phyloP scores from a whole-genome alignment of 495 filamentous ascomycete species.

The Podospora conica region DNA sequence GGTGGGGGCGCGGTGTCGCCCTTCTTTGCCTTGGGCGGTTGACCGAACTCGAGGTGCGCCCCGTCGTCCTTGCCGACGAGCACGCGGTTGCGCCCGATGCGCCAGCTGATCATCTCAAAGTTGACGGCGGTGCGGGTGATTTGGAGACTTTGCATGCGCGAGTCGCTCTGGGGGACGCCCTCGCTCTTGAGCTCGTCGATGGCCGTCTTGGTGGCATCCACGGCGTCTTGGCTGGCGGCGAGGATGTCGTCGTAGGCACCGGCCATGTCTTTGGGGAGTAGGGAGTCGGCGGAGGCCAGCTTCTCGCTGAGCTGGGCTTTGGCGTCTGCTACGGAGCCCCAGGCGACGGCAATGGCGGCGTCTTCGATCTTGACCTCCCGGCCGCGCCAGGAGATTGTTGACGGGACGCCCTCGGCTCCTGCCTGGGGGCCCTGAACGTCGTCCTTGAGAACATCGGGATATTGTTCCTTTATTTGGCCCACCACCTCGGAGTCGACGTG shows the following conservation, averaged over 20 bases:
- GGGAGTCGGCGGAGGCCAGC: slow-evolving; percentile 51
- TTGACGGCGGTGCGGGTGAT: slow-evolving; percentile 90
- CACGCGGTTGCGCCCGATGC: slow-evolving; percentile 86
- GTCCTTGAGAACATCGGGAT: slow-evolving; percentile 61
- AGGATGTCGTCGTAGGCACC: slow-evolving; percentile 90
- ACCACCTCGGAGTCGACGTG: slow-evolving; percentile 55
- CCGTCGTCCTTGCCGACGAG: slow-evolving; percentile 77
- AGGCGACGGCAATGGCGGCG: slow-evolving; percentile 76
- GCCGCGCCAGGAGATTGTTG: slow-evolving; percentile 80
- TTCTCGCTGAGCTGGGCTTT: slow-evolving; percentile 52
- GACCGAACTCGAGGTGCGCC: slow-evolving; percentile 49
- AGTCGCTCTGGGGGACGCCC: slow-evolving; percentile 76
- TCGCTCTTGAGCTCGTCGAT: slow-evolving; percentile 85
- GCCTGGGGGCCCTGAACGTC: slow-evolving; percentile 52
- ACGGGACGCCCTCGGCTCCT: slow-evolving; percentile 56
- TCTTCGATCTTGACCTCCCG: slow-evolving; percentile 86
- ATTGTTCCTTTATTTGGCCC: slow-evolving; percentile 60
- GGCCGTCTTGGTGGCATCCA: slow-evolving; percentile 84
- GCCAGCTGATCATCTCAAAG: slow-evolving; percentile 88
- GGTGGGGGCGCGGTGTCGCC: slow-evolving; percentile 29
- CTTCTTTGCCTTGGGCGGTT: slow-evolving; percentile 38
- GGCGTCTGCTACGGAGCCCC: slow-evolving; percentile 51
- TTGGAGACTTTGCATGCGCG: slow-evolving; percentile 85
- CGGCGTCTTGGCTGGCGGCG: slow-evolving; percentile 85
- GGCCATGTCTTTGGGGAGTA: slow-evolving; percentile 54